Evolutionary conservation across 2,329 filamentous ascomycete species (phyloP).

Genomic region (Alternaria rosae): DNA sequence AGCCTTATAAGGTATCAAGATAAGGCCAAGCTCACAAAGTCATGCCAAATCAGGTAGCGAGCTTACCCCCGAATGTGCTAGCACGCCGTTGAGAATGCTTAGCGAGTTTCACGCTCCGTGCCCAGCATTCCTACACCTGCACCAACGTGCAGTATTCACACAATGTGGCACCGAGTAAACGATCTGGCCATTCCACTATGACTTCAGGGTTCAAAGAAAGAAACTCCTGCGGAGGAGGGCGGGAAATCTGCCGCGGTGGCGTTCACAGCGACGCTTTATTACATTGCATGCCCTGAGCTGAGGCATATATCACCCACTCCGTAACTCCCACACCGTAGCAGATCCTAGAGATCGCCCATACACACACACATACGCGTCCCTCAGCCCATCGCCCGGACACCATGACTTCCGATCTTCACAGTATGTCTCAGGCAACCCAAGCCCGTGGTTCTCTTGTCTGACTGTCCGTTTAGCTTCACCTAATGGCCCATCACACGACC

Average conservation of each 20-base stretch:
- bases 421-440: slow-evolving; percentile 36
- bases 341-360: slow-evolving; percentile 27
- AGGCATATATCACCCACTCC: slow-evolving; percentile 27
- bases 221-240: slow-evolving; percentile 17
- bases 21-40: slow-evolving; percentile 25
- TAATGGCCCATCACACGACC: slow-evolving; percentile 32
- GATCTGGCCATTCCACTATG: slow-evolving; percentile 24
- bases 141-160: slow-evolving; percentile 20
- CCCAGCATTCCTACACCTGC: slow-evolving; percentile 14
- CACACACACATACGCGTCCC: slow-evolving; percentile 17
- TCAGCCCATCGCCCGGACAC: slow-evolving; percentile 28
- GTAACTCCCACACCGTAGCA: slow-evolving; percentile 30
- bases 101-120: slow-evolving; percentile 41
- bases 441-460: slow-evolving; percentile 26
- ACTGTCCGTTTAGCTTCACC: slow-evolving; percentile 37
- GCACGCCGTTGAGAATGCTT: slow-evolving; percentile 27
- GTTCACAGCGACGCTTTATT: slow-evolving; percentile 43
- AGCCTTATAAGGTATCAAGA: slow-evolving; percentile 26
- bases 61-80: too few relatives aligned
- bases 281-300: slow-evolving; percentile 36
- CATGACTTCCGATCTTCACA: slow-evolving; percentile 43
- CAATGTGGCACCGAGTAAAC: slow-evolving; percentile 10
- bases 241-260: slow-evolving; percentile 22
- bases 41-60: slow-evolving; percentile 7
- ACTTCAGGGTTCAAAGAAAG: slow-evolving; percentile 20